Evolutionary conservation across 345 rosid genomes (phyloP), one percentile per base, ranked within the genome.

Genomic region (Populus davidiana): DNA sequence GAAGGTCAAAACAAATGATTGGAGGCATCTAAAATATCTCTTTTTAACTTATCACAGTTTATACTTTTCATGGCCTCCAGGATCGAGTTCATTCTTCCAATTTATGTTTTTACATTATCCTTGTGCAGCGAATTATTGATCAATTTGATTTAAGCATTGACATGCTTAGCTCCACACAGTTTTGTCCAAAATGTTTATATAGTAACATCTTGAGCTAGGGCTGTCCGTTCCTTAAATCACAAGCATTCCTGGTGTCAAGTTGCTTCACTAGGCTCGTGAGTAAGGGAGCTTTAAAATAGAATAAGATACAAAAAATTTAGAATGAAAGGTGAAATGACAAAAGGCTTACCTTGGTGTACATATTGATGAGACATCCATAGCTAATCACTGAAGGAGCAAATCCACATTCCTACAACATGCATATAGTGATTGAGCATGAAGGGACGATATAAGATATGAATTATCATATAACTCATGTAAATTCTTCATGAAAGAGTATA

Each of bases 301-400:
- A 59, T 43, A 63, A 41, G 29, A 70, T 41, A 23, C 44, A 29
- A 70, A 7, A 13, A 36, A 17, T 8, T 33, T 12, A 39, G 39
- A 3, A 11, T 13, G 36, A 2, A 70, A 65, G n/a, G 50, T 4
- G 8, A 47, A 75, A 35, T 17, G 5, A 50, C 63, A 39, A 63
- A 65, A 67, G 21, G 17, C 76, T 80, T 85, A 89, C 99, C 98
- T 93, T 96, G 8, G 83, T 83, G 78, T 88, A 92, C 68, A 93
- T 91, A 86, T 93, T 96, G 62, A 96, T 88, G 82, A 96, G 91
- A 77, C 99, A 92, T 47, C 99, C 99, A 85, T 89, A 93, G 72
- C 91, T 96, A 82, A 96, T 87, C 78, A 96, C 86, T 52, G 98
- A 86, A 75, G 96, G 98, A 64, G 89, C 73, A 85, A 92, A 90